Evolutionary conservation across 2,329 filamentous ascomycete species (phyloP).

Genomic region (Gliomastix tumulicola): DNA sequence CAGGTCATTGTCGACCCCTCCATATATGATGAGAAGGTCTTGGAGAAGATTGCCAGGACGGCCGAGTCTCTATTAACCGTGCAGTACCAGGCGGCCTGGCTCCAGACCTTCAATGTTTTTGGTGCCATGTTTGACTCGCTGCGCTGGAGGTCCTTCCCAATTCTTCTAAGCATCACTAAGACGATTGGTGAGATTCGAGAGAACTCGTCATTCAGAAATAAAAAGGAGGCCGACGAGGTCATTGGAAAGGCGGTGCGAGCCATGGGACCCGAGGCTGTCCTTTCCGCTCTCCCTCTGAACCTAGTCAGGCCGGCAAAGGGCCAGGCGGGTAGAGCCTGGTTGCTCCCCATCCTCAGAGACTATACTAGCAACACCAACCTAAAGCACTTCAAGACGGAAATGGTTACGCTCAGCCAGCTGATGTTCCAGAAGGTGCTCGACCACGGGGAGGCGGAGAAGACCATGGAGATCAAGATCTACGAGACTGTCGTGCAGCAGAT

Average conservation of each 20-base stretch:
- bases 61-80: slow-evolving; percentile 74
- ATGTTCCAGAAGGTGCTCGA: slow-evolving; percentile 88
- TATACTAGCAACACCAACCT: slow-evolving; percentile 84
- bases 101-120: slow-evolving; percentile 87
- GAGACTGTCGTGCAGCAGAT: slow-evolving; percentile 94
- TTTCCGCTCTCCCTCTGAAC: slow-evolving; percentile 80
- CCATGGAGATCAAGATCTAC: slow-evolving; percentile 95
- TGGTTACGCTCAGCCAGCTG: slow-evolving; percentile 81
- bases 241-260: slow-evolving; percentile 81
- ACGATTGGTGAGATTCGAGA: slow-evolving; percentile 80
- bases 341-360: slow-evolving; percentile 85
- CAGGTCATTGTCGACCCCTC: slow-evolving; percentile 82
- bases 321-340: slow-evolving; percentile 84
- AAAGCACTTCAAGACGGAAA: slow-evolving; percentile 74
- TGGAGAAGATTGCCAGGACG: slow-evolving; percentile 72
- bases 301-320: slow-evolving; percentile 69
- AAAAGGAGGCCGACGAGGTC: slow-evolving; percentile 90
- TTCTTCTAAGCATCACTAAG: slow-evolving; percentile 68
- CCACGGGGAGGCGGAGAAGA: slow-evolving; percentile 76
- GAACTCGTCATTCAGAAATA: slow-evolving; percentile 83
- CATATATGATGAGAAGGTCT: slow-evolving; percentile 82
- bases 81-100: slow-evolving; percentile 90
- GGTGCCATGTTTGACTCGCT: slow-evolving; percentile 81
- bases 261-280: slow-evolving; percentile 81
- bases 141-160: slow-evolving; percentile 76